Evolutionary conservation across 75 land plant genomes (phyloP), one percentile per base, ranked within the genome.

Genomic region (Sequoiadendron giganteum): DNA sequence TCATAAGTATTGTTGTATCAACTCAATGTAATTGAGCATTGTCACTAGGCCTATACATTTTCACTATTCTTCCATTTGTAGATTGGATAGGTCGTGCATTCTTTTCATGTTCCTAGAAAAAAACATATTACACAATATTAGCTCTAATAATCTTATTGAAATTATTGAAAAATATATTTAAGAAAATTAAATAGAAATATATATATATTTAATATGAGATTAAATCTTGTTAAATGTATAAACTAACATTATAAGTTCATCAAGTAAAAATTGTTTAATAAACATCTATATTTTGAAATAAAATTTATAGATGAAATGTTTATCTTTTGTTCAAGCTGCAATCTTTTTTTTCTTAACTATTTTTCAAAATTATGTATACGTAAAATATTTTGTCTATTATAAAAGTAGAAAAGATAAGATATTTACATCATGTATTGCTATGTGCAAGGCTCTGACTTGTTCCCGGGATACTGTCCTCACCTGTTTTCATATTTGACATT

Each of bases 351-450:
- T 19, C 25, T 18, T 3, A 3, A 18, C 9, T 11, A 49, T 10
- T 49, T 19, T 49, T 49, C 1, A 49, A 1, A 49, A 19, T 18
- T 18, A 58, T 18, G 6, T 58, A 58, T 18, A 58, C 5, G 5
- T 1, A 21, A 6, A 21, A 61, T 21, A 6, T 1, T 25, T 21
- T 61, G 0, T 16, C 21, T 3, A 61, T 61, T 21, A 61, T 49
- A 5, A 61, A 61, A 61, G 68, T 19, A 61, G 5, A 25, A 36
- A 36, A 0, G 5, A 61, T 5, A 19, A 25, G 28, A 61, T 87
- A 88, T 79, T 88, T 61, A 90, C 90, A 42, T 90, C 89, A 49
- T 76, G 86, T 30, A 90, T 77, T 2, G 90, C 89, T 2, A 13
- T 83, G 5, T 48, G 84, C 39, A 90, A 11, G 1, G 85, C 28